These are phyloP conservation scores for Penicillium sp. DNA, from an alignment of 2,329 filamentous ascomycete genomes.

Conservation along the genomic window DNA sequence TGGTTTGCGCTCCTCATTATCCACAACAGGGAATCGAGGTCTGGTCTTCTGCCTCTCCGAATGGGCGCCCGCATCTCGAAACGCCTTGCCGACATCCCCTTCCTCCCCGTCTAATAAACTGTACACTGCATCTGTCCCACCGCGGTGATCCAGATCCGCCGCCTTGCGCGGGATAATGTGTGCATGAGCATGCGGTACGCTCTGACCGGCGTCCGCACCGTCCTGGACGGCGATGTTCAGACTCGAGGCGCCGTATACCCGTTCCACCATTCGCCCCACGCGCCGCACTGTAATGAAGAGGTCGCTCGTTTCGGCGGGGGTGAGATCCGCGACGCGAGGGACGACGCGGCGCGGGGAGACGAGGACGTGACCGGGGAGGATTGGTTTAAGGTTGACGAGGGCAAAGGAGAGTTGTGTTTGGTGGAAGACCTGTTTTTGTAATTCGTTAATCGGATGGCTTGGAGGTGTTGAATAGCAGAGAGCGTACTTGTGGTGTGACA, in stretches of 20 bases:
- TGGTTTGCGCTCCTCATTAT: slow-evolving; percentile 64
- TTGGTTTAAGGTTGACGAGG: slow-evolving; percentile 90
- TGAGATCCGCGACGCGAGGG: slow-evolving; percentile 70
- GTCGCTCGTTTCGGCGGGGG: slow-evolving; percentile 68
- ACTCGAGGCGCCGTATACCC: slow-evolving; percentile 60
- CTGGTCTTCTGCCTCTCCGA: slow-evolving; percentile 44
- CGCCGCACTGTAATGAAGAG: slow-evolving; percentile 83
- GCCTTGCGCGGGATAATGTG: slow-evolving; percentile 75
- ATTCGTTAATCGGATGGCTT: not conserved
- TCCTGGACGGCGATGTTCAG: slow-evolving; percentile 97
- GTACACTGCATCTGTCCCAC: slow-evolving; percentile 72
- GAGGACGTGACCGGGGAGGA: slow-evolving; percentile 88
- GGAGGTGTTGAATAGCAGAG: not conserved
- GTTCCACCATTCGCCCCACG: slow-evolving; percentile 69
- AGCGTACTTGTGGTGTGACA: slow-evolving; percentile 65
- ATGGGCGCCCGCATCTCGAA: slow-evolving; percentile 53
- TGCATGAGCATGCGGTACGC: slow-evolving; percentile 86
- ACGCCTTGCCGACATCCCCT: slow-evolving; percentile 70
- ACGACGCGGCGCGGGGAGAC: slow-evolving; percentile 70
- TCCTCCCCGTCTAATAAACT: slow-evolving; percentile 75
- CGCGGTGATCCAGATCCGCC: slow-evolving; percentile 54
- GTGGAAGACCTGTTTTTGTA: slow-evolving; percentile 69
- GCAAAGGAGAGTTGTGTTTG: slow-evolving; percentile 74
- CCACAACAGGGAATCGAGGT: slow-evolving; percentile 64
- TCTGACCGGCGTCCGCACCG: slow-evolving; percentile 83